Base-by-base conservation (phyloP, 208 protist genomes). In the Endotrypanum monterogeii region DNA sequence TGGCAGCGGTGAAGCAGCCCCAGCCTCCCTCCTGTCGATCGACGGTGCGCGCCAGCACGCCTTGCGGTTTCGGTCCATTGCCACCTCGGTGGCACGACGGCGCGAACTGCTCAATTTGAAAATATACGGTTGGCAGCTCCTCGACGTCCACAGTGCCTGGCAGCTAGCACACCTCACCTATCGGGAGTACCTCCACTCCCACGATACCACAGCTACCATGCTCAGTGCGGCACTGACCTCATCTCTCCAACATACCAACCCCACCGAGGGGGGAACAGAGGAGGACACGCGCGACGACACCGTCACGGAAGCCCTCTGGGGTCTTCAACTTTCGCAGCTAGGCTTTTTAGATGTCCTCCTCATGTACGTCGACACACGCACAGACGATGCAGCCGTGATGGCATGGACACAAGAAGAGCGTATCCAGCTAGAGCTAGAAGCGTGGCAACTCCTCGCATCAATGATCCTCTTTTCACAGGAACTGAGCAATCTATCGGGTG, bases 281-380 rank as follows among this genome's bases (percentile, higher is more conserved):
- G 44, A 70, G 23, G 50, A 52, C 7, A n/a, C 8, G 5, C 6
- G n/a, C 41, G 62, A 74, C n/a, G 69, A 72, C 30, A 69, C 44
- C 8, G 76, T 76, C 60, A 75, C 76, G 55, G 70, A 51, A 35
- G 69, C 76, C 28, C 65, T 80, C 23, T 76, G 69, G 70, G 70
- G 62, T 28, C 56, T 80, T 18, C 70, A 93, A 68, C 77, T 92
- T 3, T 91, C 79, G 72, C 74, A 66, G 16, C 61, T 88, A 18
- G 91, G 91, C 46, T 91, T 89, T 55, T 58, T 94, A 8, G 83
- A 94, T 71, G 88, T 89, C 9, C 55, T 96, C 66, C 75, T 96
- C 3, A 37, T 89, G 54, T 94, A 96, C 74, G 80, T 90, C 35
- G 87, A 93, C 73, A 74, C 82, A n/a, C 54, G 68, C 50, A 92